Percentiles rank a stretch among this genome's conserved stretches.
These are phyloP conservation scores for Begonia peltatifolia DNA, from an alignment of 306 rosid genomes.

Conservation along the genomic window DNA sequence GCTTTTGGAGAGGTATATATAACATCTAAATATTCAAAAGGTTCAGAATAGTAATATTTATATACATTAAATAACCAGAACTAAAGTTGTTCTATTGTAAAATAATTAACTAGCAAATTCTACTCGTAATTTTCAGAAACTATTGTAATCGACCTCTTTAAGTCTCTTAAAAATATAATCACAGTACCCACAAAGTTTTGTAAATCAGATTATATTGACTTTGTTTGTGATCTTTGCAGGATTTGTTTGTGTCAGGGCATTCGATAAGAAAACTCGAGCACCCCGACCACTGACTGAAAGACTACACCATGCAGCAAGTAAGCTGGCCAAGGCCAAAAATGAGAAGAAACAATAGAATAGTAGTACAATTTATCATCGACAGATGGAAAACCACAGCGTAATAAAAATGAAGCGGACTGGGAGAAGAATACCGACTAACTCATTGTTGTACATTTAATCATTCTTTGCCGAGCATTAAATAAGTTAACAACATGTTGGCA, in stretches of 20 bases:
- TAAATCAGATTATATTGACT: not conserved
- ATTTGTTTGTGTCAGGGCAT: conserved; percentile 76
- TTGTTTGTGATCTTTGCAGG: conserved; percentile 33
- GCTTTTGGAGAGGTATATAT: conserved; percentile 98
- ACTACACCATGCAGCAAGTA: conserved; percentile 72
- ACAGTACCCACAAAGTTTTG: no score
- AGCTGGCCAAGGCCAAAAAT: conserved; percentile 25
- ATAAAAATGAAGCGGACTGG: conserved; percentile 10
- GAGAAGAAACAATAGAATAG: not conserved
- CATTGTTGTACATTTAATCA: conserved; percentile 15
- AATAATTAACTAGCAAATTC: not conserved
- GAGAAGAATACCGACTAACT: conserved; percentile 24
- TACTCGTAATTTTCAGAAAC: not conserved
- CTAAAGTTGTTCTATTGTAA: conserved; percentile 5
- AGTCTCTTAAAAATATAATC: no score
- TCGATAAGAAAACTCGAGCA: conserved; percentile 42
- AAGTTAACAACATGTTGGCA: not conserved
- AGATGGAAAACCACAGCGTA: conserved; percentile 10
- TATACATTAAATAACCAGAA: not conserved
- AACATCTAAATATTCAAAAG: conserved; percentile 6
- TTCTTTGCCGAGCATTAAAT: conserved; percentile 19
- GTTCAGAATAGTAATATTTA: not conserved
- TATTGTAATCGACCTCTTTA: no score
- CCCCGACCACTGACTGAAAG: conserved; percentile 80
- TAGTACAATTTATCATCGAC: conserved; percentile 10